Evolutionary conservation across 176 grass and related monocot genomes (phyloP).

Genomic region (Aegilops sharonensis): DNA sequence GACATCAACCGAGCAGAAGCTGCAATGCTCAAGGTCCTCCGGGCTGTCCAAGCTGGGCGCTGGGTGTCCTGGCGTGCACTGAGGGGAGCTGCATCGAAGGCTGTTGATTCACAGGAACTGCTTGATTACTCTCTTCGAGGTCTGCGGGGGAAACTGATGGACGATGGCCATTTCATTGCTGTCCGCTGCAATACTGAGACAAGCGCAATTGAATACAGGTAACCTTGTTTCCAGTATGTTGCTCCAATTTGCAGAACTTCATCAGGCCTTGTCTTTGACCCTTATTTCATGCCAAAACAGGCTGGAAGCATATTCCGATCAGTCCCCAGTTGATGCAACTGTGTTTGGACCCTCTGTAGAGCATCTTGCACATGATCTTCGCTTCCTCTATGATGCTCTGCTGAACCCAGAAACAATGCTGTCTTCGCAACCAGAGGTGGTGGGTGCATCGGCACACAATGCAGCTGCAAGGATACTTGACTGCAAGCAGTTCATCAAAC

Average conservation of each 20-base stretch:
- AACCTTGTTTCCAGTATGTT: neutral
- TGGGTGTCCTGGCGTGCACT: conserved; percentile 91
- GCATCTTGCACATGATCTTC: conserved; percentile 67
- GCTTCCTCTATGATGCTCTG: conserved; percentile 71
- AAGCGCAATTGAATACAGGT: conserved; percentile 92
- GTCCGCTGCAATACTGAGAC: conserved; percentile 72
- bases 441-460: conserved; percentile 37
- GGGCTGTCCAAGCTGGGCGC: conserved; percentile 40
- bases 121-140: conserved; percentile 70
- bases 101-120: conserved; percentile 54
- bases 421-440: conserved; percentile 55
- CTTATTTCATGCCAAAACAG: conserved; percentile 43
- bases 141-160: conserved; percentile 55
- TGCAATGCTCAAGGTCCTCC: conserved; percentile 73
- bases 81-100: conserved; percentile 64
- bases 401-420: conserved; percentile 74
- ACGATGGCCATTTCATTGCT: conserved; percentile 56
- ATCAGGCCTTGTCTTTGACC: neutral
- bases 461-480: conserved; percentile 81
- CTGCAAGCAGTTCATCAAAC: conserved; percentile 94
- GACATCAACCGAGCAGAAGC: conserved; percentile 44
- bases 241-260: conserved; percentile 13
- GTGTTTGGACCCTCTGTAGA: conserved; percentile 48
- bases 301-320: conserved; percentile 47
- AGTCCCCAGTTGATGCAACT: neutral